Base-by-base conservation (phyloP, 202 grass and related monocot genomes). In the Panicum virgatum region DNA sequence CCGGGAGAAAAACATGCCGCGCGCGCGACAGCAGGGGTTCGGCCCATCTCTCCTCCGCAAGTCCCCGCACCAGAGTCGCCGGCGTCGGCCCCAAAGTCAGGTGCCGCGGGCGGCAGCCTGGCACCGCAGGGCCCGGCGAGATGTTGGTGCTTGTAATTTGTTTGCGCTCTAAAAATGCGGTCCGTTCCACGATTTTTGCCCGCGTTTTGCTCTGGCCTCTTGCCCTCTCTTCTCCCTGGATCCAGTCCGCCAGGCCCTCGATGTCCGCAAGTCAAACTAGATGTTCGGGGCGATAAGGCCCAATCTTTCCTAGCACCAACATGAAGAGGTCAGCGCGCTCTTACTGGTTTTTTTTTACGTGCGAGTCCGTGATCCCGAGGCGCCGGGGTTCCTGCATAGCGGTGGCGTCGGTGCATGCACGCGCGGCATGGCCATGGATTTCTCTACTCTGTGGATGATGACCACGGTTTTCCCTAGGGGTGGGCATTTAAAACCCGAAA, bases 251-350 rank as follows among this genome's bases (percentile, higher is more conserved):
- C 32, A 9, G 7, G 10, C 9, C 74, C 78, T 88, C 75, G 80
- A 9, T 80, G 61, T 11, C 9, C 45, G 37, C 82, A 57, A 76
- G 82, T 89, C 82, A 85, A 85, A 81, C 62, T 40, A 50, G 44
- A 30, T 64, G 52, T 75, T 25, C 40, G 62, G 50, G 65, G 39
- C 0, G 43, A 32, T 23, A 25, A 43, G 75, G 32, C 32, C 32
- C 32, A 32, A 3, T 32, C 32, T 32, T 32, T 3, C n/a, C n/a
- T n/a, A 32, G 32, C 32, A 34, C 32, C 32, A 38, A 14, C 20
- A 44, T 9, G 80, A 80, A 51, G 18, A 79, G 38, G 76, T 80
- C 86, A 84, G 75, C 42, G 62, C 26, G 69, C 14, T 56, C 80
- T 16, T 27, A 16, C 59, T 25, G 11, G 14, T 32, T 44, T 32